phyloP scores from a whole-genome alignment of 2,329 filamentous ascomycete genomes.

The Penicillium occitanis region DNA sequence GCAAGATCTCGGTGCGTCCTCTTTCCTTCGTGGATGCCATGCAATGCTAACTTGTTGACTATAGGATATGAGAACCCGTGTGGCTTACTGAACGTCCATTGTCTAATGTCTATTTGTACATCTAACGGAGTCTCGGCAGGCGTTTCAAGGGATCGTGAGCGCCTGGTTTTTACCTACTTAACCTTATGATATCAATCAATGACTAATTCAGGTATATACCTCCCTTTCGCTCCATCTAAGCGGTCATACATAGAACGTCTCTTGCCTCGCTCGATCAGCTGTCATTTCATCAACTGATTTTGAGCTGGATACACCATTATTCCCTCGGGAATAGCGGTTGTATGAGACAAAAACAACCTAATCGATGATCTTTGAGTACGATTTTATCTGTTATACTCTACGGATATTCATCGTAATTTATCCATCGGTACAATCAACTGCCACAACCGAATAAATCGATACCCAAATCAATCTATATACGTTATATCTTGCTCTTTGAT shows the following conservation, averaged over 20 bases:
- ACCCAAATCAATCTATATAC: background rate
- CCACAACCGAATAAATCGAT: background rate
- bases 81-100: constrained; percentile 48
- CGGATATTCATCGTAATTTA: constrained; percentile 48
- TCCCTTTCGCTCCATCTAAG: background rate
- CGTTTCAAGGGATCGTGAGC: constrained; percentile 10
- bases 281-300: constrained; percentile 35
- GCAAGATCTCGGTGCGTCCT: constrained; percentile 73
- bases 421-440: constrained; percentile 41
- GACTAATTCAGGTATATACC: background rate
- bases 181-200: constrained; percentile 9
- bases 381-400: constrained; percentile 37
- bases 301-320: constrained; percentile 42
- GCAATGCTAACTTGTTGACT: constrained; percentile 17
- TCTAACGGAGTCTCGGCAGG: constrained; percentile 21
- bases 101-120: constrained; percentile 12
- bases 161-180: background rate
- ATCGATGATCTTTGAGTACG: constrained; percentile 55
- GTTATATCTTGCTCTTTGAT: background rate
- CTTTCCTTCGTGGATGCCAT: constrained; percentile 14
- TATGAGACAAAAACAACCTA: constrained; percentile 49
- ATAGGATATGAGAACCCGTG: constrained; percentile 58
- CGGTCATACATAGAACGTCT: constrained; percentile 34
- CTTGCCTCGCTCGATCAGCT: constrained; percentile 54
- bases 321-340: constrained; percentile 25